phyloP scores from a whole-genome alignment of 495 filamentous ascomycete genomes.

The Penicillium bovifimosum region DNA sequence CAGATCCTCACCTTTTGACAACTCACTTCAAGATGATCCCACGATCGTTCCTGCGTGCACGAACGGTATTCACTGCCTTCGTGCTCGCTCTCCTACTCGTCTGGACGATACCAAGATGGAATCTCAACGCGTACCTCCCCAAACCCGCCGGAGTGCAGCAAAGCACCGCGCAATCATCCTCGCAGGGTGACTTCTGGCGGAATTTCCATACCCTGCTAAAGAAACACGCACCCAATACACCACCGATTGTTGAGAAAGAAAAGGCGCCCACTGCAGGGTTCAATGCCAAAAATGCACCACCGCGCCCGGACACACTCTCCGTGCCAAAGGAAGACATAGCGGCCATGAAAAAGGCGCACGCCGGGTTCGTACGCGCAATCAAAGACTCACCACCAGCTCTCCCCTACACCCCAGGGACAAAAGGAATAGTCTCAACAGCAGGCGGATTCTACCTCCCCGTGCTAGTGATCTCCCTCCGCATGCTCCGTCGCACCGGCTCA shows the following conservation, averaged over 20 bases:
- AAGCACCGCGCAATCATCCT: neutral
- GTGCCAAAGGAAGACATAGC: constrained; percentile 14
- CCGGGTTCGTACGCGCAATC: constrained; percentile 28
- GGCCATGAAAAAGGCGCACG: constrained; percentile 28
- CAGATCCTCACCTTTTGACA: neutral
- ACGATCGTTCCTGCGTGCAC: constrained; percentile 10
- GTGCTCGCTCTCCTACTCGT: constrained; percentile 17
- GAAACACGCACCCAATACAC: constrained; percentile 7
- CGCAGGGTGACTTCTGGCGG: constrained; percentile 18
- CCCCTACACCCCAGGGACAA: constrained; percentile 29
- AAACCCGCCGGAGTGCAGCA: neutral
- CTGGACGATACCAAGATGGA: constrained; percentile 17
- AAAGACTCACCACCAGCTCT: constrained; percentile 22
- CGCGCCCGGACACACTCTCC: constrained; percentile 12
- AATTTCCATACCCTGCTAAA: constrained; percentile 11
- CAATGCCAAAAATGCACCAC: constrained; percentile 5
- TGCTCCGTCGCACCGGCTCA: constrained; percentile 47
- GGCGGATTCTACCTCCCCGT: constrained; percentile 32
- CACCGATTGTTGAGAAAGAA: constrained; percentile 1
- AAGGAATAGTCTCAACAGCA: constrained; percentile 41
- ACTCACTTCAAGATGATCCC: neutral
- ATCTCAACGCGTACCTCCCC: neutral
- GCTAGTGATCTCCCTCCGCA: constrained; percentile 42
- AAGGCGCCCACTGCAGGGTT: constrained; percentile 20
- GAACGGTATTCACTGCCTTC: constrained; percentile 18